phyloP scores from a whole-genome alignment of 495 filamentous ascomycete genomes.

The Saxophila tyrrhenica region DNA sequence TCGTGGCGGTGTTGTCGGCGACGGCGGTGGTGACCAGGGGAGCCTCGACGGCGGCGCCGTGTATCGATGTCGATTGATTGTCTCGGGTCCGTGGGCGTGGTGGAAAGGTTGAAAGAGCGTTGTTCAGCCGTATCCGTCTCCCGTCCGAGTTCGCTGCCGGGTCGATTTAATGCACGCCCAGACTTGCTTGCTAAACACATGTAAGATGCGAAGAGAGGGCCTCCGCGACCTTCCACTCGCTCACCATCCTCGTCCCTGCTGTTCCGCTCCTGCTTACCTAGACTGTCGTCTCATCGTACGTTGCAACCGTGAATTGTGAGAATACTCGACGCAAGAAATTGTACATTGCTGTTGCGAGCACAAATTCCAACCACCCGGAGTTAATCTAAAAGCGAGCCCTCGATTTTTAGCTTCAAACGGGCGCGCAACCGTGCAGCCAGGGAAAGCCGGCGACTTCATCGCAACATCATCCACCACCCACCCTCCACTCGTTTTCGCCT shows the following conservation, averaged over 20 bases:
- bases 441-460: background rate
- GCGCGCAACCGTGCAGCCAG: background rate
- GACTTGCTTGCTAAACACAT: background rate
- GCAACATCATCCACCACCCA: background rate
- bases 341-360: background rate
- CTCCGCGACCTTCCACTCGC: background rate
- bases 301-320: too few species aligned
- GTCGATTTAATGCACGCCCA: background rate
- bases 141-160: too few species aligned
- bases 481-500: background rate
- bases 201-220: too few species aligned
- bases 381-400: too few species aligned
- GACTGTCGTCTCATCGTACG: too few species aligned
- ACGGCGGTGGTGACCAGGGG: background rate
- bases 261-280: too few species aligned
- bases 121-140: too few species aligned
- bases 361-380: background rate
- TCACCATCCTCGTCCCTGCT: background rate
- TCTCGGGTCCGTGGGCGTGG: too few species aligned
- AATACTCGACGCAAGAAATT: background rate
- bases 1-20: too few species aligned
- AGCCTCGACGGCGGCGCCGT: background rate
- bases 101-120: too few species aligned
- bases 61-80: too few species aligned
- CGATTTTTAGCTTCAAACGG: background rate